These are phyloP conservation scores for Petunia secreta DNA, from an alignment of 257 asterid genomes.

Conservation along the genomic window DNA sequence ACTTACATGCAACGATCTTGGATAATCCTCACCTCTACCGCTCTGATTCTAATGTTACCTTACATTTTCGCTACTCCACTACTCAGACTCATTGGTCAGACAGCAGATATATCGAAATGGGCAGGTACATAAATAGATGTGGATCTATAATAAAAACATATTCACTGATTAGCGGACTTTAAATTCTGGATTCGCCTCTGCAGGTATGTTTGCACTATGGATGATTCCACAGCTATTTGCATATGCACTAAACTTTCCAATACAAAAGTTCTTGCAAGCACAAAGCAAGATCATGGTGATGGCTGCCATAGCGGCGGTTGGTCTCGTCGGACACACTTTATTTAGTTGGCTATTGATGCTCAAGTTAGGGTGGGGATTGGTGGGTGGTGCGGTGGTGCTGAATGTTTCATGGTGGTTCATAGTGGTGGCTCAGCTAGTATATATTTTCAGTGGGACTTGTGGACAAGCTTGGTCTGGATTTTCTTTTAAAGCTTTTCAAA, in stretches of 20 bases:
- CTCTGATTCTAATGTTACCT: slow-evolving; percentile 36
- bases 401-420: slow-evolving; percentile 65
- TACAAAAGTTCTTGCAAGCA: slow-evolving; percentile 63
- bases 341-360: slow-evolving; percentile 66
- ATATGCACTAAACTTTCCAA: slow-evolving; percentile 57
- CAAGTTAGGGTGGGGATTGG: slow-evolving; percentile 61
- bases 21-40: slow-evolving; percentile 48
- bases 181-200: not conserved
- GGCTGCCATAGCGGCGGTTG: slow-evolving; percentile 50
- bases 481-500: slow-evolving; percentile 47
- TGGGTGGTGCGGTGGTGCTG: slow-evolving; percentile 51
- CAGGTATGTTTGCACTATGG: slow-evolving; percentile 54
- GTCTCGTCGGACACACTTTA: slow-evolving; percentile 38
- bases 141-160: no score
- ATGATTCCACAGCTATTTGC: slow-evolving; percentile 74
- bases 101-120: slow-evolving; percentile 41
- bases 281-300: slow-evolving; percentile 59
- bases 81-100: slow-evolving; percentile 50
- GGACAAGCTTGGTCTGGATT: slow-evolving; percentile 65
- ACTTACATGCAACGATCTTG: slow-evolving; percentile 62
- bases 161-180: no score
- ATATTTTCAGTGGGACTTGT: slow-evolving; percentile 54
- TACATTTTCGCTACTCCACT: slow-evolving; percentile 49
- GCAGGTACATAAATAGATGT: slow-evolving; percentile 34
- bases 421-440: slow-evolving; percentile 51